These are phyloP conservation scores for Pachysandra terminalis DNA, from an alignment of 164 flowering plant species.

Conservation along the genomic window DNA sequence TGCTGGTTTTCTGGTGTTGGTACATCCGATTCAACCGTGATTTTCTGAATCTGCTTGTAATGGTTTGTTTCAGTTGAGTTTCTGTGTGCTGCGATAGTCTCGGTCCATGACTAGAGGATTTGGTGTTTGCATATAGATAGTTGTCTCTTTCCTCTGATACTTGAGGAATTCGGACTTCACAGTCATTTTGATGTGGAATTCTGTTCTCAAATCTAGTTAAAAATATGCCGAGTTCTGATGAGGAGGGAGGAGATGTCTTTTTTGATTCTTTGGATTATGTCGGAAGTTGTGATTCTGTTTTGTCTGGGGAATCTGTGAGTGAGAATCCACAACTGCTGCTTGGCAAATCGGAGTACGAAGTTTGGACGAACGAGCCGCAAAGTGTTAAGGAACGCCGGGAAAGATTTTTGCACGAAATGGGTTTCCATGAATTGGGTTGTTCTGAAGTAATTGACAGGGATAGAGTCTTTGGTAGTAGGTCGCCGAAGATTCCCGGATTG, in stretches of 20 bases:
- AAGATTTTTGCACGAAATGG: conserved; percentile 46
- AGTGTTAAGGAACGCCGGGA: conserved; percentile 57
- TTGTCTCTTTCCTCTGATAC: background rate
- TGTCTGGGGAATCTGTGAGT: conserved; percentile 32
- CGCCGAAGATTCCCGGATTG: conserved; percentile 12
- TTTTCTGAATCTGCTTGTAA: conserved; percentile 1
- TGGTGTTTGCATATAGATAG: conserved; percentile 15
- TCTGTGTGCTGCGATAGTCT: conserved; percentile 10
- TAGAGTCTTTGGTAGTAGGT: background rate
- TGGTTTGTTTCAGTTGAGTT: conserved; percentile 17
- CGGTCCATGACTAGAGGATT: conserved; percentile 31
- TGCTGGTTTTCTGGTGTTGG: conserved; percentile 22
- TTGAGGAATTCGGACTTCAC: background rate
- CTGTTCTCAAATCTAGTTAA: conserved; percentile 9
- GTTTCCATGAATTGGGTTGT: conserved; percentile 33
- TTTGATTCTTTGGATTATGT: conserved; percentile 54
- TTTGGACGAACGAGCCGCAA: conserved; percentile 59
- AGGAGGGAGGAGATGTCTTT: conserved; percentile 46
- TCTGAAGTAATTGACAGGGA: conserved; percentile 1
- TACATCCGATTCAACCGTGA: conserved; percentile 23
- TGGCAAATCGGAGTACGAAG: conserved; percentile 38
- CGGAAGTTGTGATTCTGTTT: conserved; percentile 20
- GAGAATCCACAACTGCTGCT: too few relatives aligned
- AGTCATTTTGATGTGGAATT: conserved; percentile 41
- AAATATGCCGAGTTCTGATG: conserved; percentile 51